Conservation (phyloP, 164 flowering plant species). For the Platanus orientalis region DNA sequence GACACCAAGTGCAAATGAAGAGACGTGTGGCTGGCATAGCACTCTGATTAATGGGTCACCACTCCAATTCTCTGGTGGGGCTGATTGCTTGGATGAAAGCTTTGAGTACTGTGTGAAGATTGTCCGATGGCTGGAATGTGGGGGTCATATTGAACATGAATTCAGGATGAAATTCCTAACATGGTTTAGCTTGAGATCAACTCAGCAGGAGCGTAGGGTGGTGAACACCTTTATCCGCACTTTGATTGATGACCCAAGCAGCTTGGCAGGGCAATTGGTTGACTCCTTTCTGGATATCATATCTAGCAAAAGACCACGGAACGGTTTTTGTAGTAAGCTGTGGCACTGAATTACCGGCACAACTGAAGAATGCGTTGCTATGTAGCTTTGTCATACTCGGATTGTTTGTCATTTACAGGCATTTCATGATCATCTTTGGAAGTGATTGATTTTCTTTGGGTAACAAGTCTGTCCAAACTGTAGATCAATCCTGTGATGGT, state of each 20-base stretch:
- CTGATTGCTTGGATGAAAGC: constrained; percentile 55
- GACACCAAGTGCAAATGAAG: constrained; percentile 39
- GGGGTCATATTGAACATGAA: constrained; percentile 71
- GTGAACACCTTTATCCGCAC: constrained; percentile 81
- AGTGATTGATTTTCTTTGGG: constrained; percentile 8
- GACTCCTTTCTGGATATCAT: constrained; percentile 81
- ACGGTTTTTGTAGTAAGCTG: constrained; percentile 67
- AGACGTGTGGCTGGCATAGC: constrained; percentile 78
- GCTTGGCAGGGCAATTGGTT: constrained; percentile 85
- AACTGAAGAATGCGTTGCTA: too few species aligned
- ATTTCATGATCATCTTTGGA: constrained; percentile 15
- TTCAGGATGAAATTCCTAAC: constrained; percentile 85
- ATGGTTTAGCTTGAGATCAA: constrained; percentile 92
- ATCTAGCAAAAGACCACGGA: constrained; percentile 61
- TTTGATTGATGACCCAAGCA: constrained; percentile 72
- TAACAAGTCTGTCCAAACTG: not conserved
- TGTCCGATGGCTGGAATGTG: constrained; percentile 81
- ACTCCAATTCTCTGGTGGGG: constrained; percentile 29
- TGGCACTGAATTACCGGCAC: constrained; percentile 37
- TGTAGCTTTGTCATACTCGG: not conserved
- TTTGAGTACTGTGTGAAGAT: constrained; percentile 90
- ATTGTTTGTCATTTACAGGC: constrained; percentile 14
- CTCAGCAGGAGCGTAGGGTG: constrained; percentile 83
- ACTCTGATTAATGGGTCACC: constrained; percentile 74
- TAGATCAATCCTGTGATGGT: constrained; percentile 4